Evolutionary conservation across 2,329 filamentous ascomycete genomes (phyloP).

Genomic region (Fusarium oligoseptatum): DNA sequence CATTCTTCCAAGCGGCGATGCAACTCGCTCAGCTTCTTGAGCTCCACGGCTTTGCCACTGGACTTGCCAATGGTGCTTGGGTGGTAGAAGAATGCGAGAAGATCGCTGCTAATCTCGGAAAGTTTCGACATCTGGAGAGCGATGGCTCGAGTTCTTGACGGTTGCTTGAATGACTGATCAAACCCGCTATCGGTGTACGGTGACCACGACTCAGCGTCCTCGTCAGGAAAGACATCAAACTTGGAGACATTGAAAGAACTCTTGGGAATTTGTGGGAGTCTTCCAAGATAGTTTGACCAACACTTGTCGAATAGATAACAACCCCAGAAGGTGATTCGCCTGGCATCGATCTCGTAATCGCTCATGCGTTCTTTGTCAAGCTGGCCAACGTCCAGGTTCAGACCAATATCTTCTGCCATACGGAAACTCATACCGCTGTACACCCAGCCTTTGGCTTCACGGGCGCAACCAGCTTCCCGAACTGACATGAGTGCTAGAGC

Average conservation of each 20-base stretch:
- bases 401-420: constrained; percentile 94
- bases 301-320: constrained; percentile 99
- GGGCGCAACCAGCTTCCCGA: constrained; percentile 91
- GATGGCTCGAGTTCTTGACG: constrained; percentile 84
- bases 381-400: constrained; percentile 85
- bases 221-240: constrained; percentile 89
- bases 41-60: constrained; percentile 82
- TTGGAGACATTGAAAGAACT: constrained; percentile 87
- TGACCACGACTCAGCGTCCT: constrained; percentile 88
- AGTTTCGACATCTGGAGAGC: constrained; percentile 85
- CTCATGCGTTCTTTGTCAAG: constrained; percentile 73
- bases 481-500: constrained; percentile 96
- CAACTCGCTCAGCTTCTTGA: constrained; percentile 93
- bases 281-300: constrained; percentile 97
- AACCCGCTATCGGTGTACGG: constrained; percentile 90
- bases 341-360: constrained; percentile 88
- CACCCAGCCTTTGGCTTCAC: constrained; percentile 97
- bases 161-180: constrained; percentile 79
- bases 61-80: constrained; percentile 74
- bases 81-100: constrained; percentile 92
- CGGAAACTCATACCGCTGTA: constrained; percentile 99
- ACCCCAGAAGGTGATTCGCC: constrained; percentile 95
- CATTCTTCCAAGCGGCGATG: constrained; percentile 92
- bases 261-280: constrained; percentile 86
- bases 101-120: constrained; percentile 93